Evolutionary conservation across 306 rosid genomes (phyloP).

Genomic region (Carpinus viminea): DNA sequence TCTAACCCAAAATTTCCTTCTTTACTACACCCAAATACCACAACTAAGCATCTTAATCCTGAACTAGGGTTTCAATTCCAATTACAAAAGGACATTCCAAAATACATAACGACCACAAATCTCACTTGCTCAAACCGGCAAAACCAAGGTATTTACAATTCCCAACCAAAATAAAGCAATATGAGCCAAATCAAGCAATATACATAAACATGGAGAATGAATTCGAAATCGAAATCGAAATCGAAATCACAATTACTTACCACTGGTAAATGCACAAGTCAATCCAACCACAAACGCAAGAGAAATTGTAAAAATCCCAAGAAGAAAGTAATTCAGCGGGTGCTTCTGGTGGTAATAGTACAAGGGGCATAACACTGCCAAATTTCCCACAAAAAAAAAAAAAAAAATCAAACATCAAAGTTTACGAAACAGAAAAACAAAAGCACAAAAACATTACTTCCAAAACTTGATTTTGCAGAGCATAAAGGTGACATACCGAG

Average conservation of each 20-base stretch:
- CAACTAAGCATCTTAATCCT: background rate
- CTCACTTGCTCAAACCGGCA: background rate
- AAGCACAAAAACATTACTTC: background rate
- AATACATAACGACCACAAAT: background rate
- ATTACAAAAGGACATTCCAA: background rate
- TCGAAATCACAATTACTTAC: slow-evolving; percentile 31
- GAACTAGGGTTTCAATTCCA: background rate
- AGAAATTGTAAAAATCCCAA: slow-evolving; percentile 68
- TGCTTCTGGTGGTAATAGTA: slow-evolving; percentile 71
- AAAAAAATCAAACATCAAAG: background rate
- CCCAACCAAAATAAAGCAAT: background rate
- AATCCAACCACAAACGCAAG: slow-evolving; percentile 70
- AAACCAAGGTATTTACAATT: background rate
- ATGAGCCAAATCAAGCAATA: too few species aligned
- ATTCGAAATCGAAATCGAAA: background rate
- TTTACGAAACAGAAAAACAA: background rate
- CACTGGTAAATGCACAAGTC: slow-evolving; percentile 81
- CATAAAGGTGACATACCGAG: slow-evolving; percentile 30
- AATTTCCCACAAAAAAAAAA: background rate
- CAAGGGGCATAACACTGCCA: slow-evolving; percentile 64
- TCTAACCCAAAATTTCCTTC: background rate
- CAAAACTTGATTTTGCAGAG: background rate
- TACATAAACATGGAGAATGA: background rate
- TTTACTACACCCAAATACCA: background rate
- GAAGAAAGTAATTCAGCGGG: slow-evolving; percentile 76